These are phyloP conservation scores for Pseudocercospora fuligena DNA, from an alignment of 2,329 filamentous ascomycete genomes.

Conservation along the genomic window DNA sequence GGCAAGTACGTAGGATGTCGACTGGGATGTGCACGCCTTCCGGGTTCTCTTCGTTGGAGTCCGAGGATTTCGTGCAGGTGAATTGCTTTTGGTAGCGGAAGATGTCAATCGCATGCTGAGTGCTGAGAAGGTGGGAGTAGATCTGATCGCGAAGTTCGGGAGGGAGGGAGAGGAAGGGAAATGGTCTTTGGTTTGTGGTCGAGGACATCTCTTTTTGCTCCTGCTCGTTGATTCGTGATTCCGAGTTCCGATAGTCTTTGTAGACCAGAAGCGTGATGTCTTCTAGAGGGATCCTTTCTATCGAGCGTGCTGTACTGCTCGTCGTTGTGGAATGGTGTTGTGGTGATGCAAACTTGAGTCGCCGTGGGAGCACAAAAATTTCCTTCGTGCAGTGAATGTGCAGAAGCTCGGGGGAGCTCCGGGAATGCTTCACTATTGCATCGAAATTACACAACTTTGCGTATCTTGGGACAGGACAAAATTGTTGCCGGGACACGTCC, in stretches of 20 bases:
- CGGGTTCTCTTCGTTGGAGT: not conserved
- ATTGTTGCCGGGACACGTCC: not conserved
- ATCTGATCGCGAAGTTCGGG: not conserved
- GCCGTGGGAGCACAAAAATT: too few relatives aligned
- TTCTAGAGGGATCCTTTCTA: too few relatives aligned
- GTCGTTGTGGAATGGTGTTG: too few relatives aligned
- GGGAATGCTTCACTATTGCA: not conserved
- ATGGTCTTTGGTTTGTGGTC: not conserved
- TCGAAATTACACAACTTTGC: not conserved
- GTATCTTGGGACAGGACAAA: not conserved
- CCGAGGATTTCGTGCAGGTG: not conserved
- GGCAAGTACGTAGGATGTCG: slow-evolving; percentile 20
- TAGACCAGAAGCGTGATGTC: too few relatives aligned
- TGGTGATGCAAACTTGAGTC: too few relatives aligned
- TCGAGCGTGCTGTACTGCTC: too few relatives aligned
- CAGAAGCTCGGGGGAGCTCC: not conserved
- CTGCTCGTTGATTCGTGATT: too few relatives aligned
- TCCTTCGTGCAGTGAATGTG: too few relatives aligned
- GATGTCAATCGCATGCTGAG: not conserved
- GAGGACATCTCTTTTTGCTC: not conserved
- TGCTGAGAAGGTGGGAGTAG: not conserved
- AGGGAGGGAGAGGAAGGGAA: not conserved
- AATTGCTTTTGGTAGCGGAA: not conserved
- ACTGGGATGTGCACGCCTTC: not conserved
- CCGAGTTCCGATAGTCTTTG: too few relatives aligned